Evolutionary conservation across 345 rosid genomes (phyloP).

Genomic region (Eucalyptus victrix): DNA sequence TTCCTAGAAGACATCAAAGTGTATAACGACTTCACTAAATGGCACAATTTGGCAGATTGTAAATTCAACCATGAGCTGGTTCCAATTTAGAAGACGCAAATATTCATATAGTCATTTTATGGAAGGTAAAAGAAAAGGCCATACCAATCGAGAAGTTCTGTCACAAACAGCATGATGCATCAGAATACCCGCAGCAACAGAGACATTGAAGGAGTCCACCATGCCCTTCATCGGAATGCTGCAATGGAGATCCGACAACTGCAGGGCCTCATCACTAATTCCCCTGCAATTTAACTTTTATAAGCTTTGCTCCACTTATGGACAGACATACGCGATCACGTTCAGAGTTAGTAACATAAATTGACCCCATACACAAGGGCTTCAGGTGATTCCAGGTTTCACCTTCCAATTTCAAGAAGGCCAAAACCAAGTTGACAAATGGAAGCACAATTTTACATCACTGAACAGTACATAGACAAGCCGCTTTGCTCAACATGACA

Average conservation of each 20-base stretch:
- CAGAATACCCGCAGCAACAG: conserved; percentile 90
- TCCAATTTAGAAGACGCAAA: background rate
- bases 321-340: background rate
- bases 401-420: background rate
- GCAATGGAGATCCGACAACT: conserved; percentile 69
- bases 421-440: background rate
- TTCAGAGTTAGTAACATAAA: background rate
- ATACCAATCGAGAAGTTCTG: conserved; percentile 70
- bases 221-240: conserved; percentile 96
- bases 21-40: background rate
- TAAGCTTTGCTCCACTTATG: background rate
- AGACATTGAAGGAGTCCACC: conserved; percentile 97
- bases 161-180: conserved; percentile 94
- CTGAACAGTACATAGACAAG: background rate
- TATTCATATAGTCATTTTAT: background rate
- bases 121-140: background rate
- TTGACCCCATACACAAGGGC: background rate
- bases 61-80: background rate
- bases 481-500: background rate
- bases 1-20: background rate
- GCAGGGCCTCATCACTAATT: conserved; percentile 70
- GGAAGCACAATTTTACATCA: background rate
- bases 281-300: conserved; percentile 26
- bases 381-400: background rate
- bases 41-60: background rate